Conservation (phyloP, 257 asterid genomes). For the Anisodus acutangulus region DNA sequence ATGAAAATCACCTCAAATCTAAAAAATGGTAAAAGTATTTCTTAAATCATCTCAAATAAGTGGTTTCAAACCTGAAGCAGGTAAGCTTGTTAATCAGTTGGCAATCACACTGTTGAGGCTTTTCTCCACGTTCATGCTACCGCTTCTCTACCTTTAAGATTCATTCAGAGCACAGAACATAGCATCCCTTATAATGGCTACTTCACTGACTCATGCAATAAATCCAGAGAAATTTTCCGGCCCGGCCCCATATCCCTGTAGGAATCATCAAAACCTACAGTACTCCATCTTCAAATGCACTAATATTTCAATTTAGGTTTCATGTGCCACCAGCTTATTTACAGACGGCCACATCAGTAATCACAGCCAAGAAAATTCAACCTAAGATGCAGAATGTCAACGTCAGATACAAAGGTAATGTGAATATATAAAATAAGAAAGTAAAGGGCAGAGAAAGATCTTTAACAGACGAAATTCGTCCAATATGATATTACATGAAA, state of each 20-base stretch:
- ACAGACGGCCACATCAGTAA: slow-evolving; percentile 23
- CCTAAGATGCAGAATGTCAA: slow-evolving; percentile 22
- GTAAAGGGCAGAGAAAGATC: background rate
- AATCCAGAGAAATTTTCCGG: background rate
- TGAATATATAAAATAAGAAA: background rate
- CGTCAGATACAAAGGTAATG: background rate
- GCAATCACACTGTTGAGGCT: slow-evolving; percentile 1
- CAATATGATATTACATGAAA: background rate
- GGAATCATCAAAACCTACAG: background rate
- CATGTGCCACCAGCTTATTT: slow-evolving; percentile 9
- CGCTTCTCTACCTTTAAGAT: background rate
- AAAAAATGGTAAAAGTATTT: background rate
- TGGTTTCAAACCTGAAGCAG: slow-evolving; percentile 17
- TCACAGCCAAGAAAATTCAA: slow-evolving; percentile 15
- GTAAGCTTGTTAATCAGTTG: background rate
- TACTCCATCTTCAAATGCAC: slow-evolving; percentile 19
- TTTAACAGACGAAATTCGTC: background rate
- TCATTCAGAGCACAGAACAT: background rate
- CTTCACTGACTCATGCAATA: slow-evolving; percentile 21
- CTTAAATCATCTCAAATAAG: slow-evolving; percentile 1
- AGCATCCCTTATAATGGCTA: slow-evolving; percentile 3
- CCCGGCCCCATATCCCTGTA: background rate
- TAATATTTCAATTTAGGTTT: background rate
- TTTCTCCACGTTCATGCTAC: slow-evolving; percentile 5
- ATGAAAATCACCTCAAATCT: background rate